Conservation (phyloP, 1,284 basidiomycete genomes). For the Wallemia hederae region DNA sequence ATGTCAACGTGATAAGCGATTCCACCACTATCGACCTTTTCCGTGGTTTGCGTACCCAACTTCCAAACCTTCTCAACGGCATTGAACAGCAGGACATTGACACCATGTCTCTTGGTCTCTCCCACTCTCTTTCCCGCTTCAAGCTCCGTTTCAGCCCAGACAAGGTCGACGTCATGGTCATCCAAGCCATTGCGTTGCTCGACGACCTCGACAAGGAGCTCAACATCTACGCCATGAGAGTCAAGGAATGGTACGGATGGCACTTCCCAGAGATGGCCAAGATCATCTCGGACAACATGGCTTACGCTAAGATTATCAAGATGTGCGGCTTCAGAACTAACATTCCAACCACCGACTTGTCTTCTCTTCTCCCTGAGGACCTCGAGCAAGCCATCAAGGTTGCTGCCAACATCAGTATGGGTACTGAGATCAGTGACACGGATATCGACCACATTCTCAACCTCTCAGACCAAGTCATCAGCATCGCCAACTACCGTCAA, state of each 20-base stretch:
- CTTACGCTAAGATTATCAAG: slow-evolving; percentile 75
- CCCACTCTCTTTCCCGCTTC: slow-evolving; percentile 88
- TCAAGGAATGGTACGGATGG: slow-evolving; percentile 99
- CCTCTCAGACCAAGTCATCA: slow-evolving; percentile 87
- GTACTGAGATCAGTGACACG: slow-evolving; percentile 85
- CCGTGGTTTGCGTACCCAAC: slow-evolving; percentile 77
- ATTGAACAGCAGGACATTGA: slow-evolving; percentile 82
- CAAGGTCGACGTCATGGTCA: slow-evolving; percentile 98
- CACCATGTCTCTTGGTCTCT: slow-evolving; percentile 91
- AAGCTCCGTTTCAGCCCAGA: slow-evolving; percentile 99
- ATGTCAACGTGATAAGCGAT: slow-evolving; percentile 53
- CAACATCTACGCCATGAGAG: slow-evolving; percentile 96
- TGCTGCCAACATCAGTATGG: slow-evolving; percentile 89
- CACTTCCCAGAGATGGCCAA: slow-evolving; percentile 99
- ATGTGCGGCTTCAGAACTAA: slow-evolving; percentile 88
- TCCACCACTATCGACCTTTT: slow-evolving; percentile 50
- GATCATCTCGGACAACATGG: slow-evolving; percentile 86
- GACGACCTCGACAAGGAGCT: slow-evolving; percentile 99
- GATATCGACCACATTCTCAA: slow-evolving; percentile 86
- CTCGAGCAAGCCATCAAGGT: slow-evolving; percentile 70
- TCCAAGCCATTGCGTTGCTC: slow-evolving; percentile 91
- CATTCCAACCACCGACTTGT: slow-evolving; percentile 54
- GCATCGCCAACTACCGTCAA: slow-evolving; percentile 72
- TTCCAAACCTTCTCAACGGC: slow-evolving; percentile 59
- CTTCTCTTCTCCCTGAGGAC: slow-evolving; percentile 74